Percentiles rank a stretch among this genome's conserved stretches.
These are phyloP conservation scores for Pichia manshurica DNA, from an alignment of 805 yeast genomes.

Conservation along the genomic window DNA sequence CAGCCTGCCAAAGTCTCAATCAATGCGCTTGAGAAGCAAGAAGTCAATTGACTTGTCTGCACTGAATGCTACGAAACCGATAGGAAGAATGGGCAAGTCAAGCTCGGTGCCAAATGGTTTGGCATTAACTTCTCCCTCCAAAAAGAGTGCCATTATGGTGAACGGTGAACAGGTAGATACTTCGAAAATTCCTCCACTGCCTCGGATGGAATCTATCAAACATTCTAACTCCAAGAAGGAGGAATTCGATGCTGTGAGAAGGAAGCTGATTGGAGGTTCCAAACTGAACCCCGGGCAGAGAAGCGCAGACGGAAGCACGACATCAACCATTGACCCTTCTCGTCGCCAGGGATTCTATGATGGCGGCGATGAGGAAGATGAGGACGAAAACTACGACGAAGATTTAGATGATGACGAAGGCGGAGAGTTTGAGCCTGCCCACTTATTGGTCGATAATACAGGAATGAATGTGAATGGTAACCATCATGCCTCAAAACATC, in stretches of 20 bases:
- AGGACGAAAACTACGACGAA: constrained; percentile 1
- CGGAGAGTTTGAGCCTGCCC: neutral
- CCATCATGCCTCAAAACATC: neutral
- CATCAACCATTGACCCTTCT: no score
- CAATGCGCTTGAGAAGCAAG: neutral
- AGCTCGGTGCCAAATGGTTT: constrained; percentile 9
- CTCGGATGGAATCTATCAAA: constrained; percentile 3
- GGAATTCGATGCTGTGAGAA: constrained; percentile 10
- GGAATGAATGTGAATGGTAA: neutral
- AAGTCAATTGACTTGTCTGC: neutral
- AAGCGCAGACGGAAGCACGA: no score
- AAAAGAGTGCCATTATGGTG: neutral
- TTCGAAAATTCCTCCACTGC: constrained; percentile 7
- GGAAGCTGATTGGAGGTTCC: constrained; percentile 9
- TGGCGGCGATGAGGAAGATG: constrained; percentile 1
- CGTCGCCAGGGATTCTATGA: neutral
- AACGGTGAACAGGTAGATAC: constrained; percentile 6
- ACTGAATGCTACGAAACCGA: neutral
- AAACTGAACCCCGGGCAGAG: no score
- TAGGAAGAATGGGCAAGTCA: constrained; percentile 9
- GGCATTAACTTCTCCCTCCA: neutral
- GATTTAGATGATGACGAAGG: neutral
- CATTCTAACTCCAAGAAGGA: constrained; percentile 1
- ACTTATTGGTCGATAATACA: constrained; percentile 1
- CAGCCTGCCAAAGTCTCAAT: constrained; percentile 3